Conservation (phyloP, 1,284 basidiomycete species). For the Rhizoctonia solani region DNA sequence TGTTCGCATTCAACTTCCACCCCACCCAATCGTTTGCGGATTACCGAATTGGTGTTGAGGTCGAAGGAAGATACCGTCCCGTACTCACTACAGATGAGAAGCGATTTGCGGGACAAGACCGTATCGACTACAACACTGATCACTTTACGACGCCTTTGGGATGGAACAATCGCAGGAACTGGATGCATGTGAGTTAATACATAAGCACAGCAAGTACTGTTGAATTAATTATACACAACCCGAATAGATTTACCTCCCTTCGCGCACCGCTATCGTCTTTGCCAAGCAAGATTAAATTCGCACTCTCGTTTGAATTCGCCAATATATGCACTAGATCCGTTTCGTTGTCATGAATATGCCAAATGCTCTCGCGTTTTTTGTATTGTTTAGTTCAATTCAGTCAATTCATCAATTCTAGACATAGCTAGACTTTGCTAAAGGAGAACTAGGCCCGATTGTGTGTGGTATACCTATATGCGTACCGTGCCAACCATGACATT, state of each 20-base stretch:
- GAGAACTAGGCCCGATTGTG: too few species aligned
- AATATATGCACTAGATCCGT: conserved; percentile 2
- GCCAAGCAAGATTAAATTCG: conserved; percentile 7
- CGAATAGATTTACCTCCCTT: conserved; percentile 29
- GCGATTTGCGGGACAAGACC: conserved; percentile 86
- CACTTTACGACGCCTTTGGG: conserved; percentile 85
- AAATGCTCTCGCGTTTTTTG: too few species aligned
- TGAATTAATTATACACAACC: too few species aligned
- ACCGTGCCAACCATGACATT: too few species aligned
- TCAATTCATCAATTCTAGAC: too few species aligned
- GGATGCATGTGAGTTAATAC: conserved; percentile 64
- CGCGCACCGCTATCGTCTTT: conserved; percentile 27
- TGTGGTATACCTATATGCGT: too few species aligned
- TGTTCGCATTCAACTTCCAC: conserved; percentile 98
- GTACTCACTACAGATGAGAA: conserved; percentile 85
- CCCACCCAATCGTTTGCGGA: conserved; percentile 85
- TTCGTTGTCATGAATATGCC: neutral
- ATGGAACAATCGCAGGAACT: conserved; percentile 93
- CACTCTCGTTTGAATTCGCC: neutral
- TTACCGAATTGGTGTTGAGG: conserved; percentile 90
- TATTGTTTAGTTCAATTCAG: too few species aligned
- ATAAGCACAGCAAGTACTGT: neutral
- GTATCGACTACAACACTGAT: conserved; percentile 66
- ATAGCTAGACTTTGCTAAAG: too few species aligned
- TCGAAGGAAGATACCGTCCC: conserved; percentile 83